A percentile compares a stretch with the other conserved stretches of the same genome.
These are phyloP conservation scores for Hibiscus mutabilis DNA, from an alignment of 345 rosid genomes.

Conservation along the genomic window DNA sequence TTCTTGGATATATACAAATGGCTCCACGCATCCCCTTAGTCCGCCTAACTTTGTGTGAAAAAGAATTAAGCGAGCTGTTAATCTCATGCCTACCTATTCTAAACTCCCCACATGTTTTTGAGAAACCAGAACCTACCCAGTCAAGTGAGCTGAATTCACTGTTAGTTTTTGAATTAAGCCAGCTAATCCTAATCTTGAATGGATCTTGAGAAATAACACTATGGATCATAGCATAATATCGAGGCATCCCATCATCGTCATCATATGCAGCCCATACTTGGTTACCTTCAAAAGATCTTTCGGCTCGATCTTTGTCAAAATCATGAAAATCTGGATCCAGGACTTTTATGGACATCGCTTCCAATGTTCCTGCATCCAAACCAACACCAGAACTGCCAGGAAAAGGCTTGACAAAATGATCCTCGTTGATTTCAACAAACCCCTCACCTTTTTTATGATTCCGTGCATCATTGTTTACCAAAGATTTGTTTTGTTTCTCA, in stretches of 20 bases:
- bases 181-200: constrained; percentile 46
- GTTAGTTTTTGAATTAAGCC: constrained; percentile 45
- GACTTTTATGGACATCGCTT: constrained; percentile 38
- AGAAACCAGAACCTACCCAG: constrained; percentile 66
- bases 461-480: constrained; percentile 2
- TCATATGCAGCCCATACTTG: constrained; percentile 67
- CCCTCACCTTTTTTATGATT: constrained; percentile 11
- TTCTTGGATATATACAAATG: constrained; percentile 48
- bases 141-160: constrained; percentile 40
- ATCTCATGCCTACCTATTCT: constrained; percentile 38
- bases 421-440: background rate
- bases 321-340: constrained; percentile 61
- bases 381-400: background rate
- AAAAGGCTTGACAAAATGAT: background rate
- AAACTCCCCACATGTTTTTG: constrained; percentile 59
- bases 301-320: constrained; percentile 60
- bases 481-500: constrained; percentile 18
- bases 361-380: constrained; percentile 9
- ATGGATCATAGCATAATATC: constrained; percentile 54
- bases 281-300: constrained; percentile 39
- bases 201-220: constrained; percentile 51
- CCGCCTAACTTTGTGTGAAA: constrained; percentile 55
- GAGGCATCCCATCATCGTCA: constrained; percentile 71
- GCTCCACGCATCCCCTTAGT: constrained; percentile 36
- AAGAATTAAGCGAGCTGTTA: constrained; percentile 36